These are phyloP conservation scores for Hyparrhenia diplandra DNA, from an alignment of 176 grass and related monocot genomes.

Conservation along the genomic window DNA sequence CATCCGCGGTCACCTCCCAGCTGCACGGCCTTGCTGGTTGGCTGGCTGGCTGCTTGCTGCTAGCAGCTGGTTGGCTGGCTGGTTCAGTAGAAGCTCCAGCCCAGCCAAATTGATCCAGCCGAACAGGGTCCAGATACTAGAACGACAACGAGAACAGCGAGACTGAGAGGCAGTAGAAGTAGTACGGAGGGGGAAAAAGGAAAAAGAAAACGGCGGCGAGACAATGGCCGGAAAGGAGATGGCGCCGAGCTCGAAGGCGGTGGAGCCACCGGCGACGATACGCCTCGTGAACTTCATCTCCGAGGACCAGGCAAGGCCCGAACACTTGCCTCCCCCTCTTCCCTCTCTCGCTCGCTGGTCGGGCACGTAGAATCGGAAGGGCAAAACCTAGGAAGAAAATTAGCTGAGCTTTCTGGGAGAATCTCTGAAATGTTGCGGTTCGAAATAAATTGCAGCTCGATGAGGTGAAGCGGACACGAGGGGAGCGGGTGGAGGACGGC, in stretches of 20 bases:
- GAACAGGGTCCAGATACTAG: too few species aligned
- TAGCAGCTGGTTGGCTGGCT: too few species aligned
- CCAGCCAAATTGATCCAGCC: too few species aligned
- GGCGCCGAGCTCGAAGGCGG: conserved; percentile 24
- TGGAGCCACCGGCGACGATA: conserved; percentile 30
- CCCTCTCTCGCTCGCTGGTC: neutral
- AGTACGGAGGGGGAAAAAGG: too few species aligned
- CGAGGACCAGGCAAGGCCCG: conserved; percentile 64
- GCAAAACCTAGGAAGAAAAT: conserved; percentile 21
- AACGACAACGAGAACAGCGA: too few species aligned
- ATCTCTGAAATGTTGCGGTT: neutral
- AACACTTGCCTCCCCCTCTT: neutral
- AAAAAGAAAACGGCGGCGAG: neutral
- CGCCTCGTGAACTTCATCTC: conserved; percentile 95
- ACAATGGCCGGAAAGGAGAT: conserved; percentile 45
- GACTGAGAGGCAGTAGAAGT: too few species aligned
- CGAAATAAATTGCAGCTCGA: conserved; percentile 48
- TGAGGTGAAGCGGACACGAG: conserved; percentile 77
- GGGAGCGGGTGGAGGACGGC: conserved; percentile 85
- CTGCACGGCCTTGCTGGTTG: too few species aligned
- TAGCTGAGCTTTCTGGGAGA: conserved; percentile 1
- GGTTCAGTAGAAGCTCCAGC: too few species aligned
- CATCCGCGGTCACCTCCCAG: too few species aligned
- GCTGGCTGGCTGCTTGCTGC: too few species aligned
- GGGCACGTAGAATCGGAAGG: neutral